Conservation (phyloP, 306 rosid genomes). For the Rubus idaeus region DNA sequence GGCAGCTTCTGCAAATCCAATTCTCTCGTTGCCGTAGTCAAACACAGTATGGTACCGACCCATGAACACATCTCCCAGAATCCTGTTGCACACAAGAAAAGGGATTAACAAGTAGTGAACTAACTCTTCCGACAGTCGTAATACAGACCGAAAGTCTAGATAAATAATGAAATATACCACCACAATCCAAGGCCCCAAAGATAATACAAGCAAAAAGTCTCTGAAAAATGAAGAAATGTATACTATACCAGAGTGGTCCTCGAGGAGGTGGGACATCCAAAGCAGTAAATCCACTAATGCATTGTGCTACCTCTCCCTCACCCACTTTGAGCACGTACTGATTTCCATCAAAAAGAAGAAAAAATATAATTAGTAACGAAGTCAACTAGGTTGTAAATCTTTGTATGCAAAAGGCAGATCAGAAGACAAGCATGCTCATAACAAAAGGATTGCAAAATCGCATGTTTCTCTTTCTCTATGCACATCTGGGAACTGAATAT, state of each 20-base stretch:
- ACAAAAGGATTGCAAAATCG: not conserved
- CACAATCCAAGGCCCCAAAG: not conserved
- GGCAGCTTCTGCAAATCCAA: conserved; percentile 73
- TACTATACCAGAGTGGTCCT: conserved; percentile 64
- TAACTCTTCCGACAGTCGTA: not conserved
- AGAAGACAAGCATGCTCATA: not conserved
- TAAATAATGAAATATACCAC: not conserved
- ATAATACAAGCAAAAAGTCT: not conserved
- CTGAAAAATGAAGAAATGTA: not conserved
- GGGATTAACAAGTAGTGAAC: not conserved
- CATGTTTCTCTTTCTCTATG: not conserved
- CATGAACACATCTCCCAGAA: conserved; percentile 77
- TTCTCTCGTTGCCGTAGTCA: conserved; percentile 56
- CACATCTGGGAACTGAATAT: no score
- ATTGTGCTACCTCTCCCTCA: conserved; percentile 56
- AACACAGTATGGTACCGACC: conserved; percentile 67
- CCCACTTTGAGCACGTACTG: conserved; percentile 66
- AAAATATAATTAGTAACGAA: not conserved
- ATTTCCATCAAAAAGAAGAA: not conserved
- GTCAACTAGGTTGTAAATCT: not conserved
- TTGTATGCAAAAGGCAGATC: not conserved
- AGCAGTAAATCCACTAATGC: conserved; percentile 63
- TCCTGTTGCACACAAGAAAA: conserved; percentile 39
- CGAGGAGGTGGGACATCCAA: conserved; percentile 68
- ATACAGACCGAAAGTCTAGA: not conserved